Base-by-base conservation (phyloP, 306 rosid genomes). In the Oxytropis ochrocephala region DNA sequence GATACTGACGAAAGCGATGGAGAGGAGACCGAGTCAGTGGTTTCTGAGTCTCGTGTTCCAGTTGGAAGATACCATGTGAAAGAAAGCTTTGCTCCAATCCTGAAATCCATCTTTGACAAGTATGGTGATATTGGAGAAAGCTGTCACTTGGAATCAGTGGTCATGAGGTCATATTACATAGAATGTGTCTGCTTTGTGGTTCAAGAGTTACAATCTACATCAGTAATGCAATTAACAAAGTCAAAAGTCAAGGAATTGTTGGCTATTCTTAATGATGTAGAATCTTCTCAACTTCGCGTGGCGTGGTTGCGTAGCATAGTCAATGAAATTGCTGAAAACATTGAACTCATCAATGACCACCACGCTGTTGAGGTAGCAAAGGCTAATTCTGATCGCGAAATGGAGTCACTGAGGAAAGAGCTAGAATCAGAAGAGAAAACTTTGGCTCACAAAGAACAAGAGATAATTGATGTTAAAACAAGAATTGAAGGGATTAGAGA, bases 161-260 rank as follows among this genome's bases (percentile, higher is more conserved):
- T 88, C 44, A 87, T 95, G 86, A 82, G 95, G 19, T 95, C 99
- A 6, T 95, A 89, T 71, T 89, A 91, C 63, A 67, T 95, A 0
- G 95, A 91, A 53, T 91, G 97, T 6, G 95, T 95, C 33, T 95
- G 99, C 83, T 84, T 79, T 48, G 89, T 91, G 68, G 80, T 95
- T 54, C 97, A 95, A 77, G 97, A 91, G 81, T 69, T 95, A 36
- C 86, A 87, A 32, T 67, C 76, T 43, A 75, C 83, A 5, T 72
- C 85, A 2, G 35, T 70, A n/a, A 71, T 68, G 69, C 85, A 85
- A 19, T 75, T 91, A 47, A 84, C 92, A 42, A 82, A 79, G 75
- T 51, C 91, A 70, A 95, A 87, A 78, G 63, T 88, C 44, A 89
- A 80, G 69, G 96, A 95, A 79, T 69, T 91, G 64, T 17, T 19